Evolutionary conservation across 106 monocot genomes (phyloP).

Genomic region (Apostasia shenzhenica): DNA sequence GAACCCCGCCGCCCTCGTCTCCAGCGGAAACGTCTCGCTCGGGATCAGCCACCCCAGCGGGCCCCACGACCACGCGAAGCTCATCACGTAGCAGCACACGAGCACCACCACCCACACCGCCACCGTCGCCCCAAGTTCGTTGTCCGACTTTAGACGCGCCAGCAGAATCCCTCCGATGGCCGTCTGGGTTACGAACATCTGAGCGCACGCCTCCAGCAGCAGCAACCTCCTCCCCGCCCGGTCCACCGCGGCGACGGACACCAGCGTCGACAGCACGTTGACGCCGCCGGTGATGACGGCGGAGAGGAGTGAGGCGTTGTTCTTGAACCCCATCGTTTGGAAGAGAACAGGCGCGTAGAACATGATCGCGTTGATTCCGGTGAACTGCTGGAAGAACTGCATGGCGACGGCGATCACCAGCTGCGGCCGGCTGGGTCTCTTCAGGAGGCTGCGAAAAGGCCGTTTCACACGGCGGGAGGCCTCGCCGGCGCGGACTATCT

Average conservation of each 20-base stretch:
- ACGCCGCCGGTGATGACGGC: constrained; percentile 23
- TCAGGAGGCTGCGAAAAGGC: constrained; percentile 22
- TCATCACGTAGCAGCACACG: constrained; percentile 18
- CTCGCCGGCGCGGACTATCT: constrained; percentile 17
- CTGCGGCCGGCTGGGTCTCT: constrained; percentile 18
- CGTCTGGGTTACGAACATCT: constrained; percentile 28
- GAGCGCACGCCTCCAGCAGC: constrained; percentile 26
- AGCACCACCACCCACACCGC: constrained; percentile 13
- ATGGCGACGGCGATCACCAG: constrained; percentile 31
- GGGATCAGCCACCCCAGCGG: constrained; percentile 33
- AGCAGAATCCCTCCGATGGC: constrained; percentile 17
- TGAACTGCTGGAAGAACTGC: constrained; percentile 46
- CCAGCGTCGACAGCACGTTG: constrained; percentile 19
- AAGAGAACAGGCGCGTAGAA: constrained; percentile 41
- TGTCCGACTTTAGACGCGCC: constrained; percentile 5
- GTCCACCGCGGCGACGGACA: constrained; percentile 27
- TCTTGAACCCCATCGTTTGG: constrained; percentile 33
- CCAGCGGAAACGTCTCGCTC: constrained; percentile 29
- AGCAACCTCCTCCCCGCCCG: constrained; percentile 20
- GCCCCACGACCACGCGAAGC: constrained; percentile 33
- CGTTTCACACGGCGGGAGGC: constrained; percentile 17
- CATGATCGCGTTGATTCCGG: constrained; percentile 38
- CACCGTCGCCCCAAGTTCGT: not conserved
- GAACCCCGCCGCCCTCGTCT: constrained; percentile 27
- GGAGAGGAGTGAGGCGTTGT: constrained; percentile 26